These are phyloP conservation scores for Diutina scorzettiae DNA, from an alignment of 1,139 yeast genomes.

Conservation along the genomic window DNA sequence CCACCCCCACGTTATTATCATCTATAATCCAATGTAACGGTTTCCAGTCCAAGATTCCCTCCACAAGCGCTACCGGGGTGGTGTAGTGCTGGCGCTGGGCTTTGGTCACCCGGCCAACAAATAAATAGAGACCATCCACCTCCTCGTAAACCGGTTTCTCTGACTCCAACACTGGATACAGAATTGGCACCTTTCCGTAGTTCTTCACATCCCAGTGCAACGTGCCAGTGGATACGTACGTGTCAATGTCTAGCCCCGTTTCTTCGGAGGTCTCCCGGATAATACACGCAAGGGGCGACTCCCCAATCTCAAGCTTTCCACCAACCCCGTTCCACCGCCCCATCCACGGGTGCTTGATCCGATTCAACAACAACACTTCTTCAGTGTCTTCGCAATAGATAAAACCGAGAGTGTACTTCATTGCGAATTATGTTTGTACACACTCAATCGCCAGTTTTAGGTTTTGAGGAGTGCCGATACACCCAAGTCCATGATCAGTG, in stretches of 20 bases:
- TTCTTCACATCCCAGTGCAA: slow-evolving; percentile 20
- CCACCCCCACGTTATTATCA: slow-evolving; percentile 31
- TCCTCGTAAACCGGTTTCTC: slow-evolving; percentile 12
- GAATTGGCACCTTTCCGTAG: neutral
- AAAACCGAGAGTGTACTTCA: slow-evolving; percentile 28
- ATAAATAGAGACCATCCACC: slow-evolving; percentile 30
- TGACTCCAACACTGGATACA: slow-evolving; percentile 11
- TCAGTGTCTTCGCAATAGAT: slow-evolving; percentile 22
- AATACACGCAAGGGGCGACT: slow-evolving; percentile 28
- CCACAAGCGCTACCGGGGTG: slow-evolving; percentile 18
- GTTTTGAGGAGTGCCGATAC: neutral
- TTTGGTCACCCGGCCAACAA: slow-evolving; percentile 24
- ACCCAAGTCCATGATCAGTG: neutral
- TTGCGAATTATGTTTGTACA: neutral
- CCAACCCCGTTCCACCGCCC: slow-evolving; percentile 44
- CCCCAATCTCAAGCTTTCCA: slow-evolving; percentile 29
- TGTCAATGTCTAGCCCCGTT: slow-evolving; percentile 23
- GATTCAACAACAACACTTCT: slow-evolving; percentile 25
- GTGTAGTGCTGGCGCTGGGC: slow-evolving; percentile 17
- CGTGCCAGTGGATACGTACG: slow-evolving; percentile 23
- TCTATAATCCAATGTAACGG: slow-evolving; percentile 25
- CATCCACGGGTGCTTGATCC: slow-evolving; percentile 39
- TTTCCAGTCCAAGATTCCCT: slow-evolving; percentile 39
- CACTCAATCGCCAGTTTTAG: neutral
- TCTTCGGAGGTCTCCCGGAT: slow-evolving; percentile 34